Evolutionary conservation across 768 basidiomycete species (phyloP).

Genomic region (Phlebiopsis gigantea): DNA sequence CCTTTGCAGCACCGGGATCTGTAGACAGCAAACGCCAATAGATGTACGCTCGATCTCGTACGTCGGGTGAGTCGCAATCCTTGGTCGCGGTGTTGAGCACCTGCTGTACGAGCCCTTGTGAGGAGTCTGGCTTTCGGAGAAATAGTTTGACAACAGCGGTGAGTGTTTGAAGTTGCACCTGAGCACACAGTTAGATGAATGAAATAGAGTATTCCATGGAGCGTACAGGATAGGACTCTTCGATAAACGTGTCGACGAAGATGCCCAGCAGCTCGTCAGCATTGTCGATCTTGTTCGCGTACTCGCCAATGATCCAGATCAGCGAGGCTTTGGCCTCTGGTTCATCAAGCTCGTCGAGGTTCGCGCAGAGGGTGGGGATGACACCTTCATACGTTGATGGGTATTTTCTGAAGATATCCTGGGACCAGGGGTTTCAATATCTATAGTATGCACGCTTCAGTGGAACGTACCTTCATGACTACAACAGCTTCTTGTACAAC

Average conservation of each 20-base stretch:
- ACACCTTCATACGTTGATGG: constrained; percentile 95
- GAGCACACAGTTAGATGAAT: not conserved
- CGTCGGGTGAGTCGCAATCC: constrained; percentile 94
- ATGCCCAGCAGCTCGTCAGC: constrained; percentile 87
- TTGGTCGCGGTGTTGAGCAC: constrained; percentile 93
- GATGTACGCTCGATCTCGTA: constrained; percentile 95
- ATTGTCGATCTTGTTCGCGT: constrained; percentile 96
- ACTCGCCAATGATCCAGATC: constrained; percentile 99
- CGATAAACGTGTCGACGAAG: constrained; percentile 89
- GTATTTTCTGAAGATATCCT: constrained; percentile 99
- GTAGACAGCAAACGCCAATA: constrained; percentile 96
- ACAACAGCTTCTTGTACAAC: constrained; percentile 98
- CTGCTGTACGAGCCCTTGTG: constrained; percentile 89
- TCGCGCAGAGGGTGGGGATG: constrained; percentile 91
- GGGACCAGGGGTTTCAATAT: not conserved
- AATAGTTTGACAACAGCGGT: constrained; percentile 97
- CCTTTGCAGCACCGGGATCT: constrained; percentile 94
- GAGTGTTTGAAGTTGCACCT: constrained; percentile 69
- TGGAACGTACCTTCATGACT: constrained; percentile 82
- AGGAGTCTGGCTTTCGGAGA: constrained; percentile 89
- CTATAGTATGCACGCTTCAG: not conserved
- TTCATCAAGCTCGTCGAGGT: constrained; percentile 94
- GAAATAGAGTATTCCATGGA: not conserved
- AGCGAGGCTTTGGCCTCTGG: constrained; percentile 97
- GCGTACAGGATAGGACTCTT: constrained; percentile 83